phyloP scores from a whole-genome alignment of 495 filamentous ascomycete species.

The Apiosordaria backusii region DNA sequence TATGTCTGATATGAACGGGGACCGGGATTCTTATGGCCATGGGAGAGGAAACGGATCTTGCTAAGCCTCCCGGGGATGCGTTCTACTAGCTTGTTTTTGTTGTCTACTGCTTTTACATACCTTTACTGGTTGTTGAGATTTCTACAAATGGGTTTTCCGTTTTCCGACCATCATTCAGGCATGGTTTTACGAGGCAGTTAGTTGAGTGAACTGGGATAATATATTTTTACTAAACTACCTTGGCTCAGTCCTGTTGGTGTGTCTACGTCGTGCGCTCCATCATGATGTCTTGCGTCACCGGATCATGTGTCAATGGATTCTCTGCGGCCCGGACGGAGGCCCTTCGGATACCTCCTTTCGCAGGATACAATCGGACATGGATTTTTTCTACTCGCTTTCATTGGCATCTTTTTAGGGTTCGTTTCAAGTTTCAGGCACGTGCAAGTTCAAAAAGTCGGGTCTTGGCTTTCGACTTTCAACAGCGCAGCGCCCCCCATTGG shows the following conservation, averaged over 20 bases:
- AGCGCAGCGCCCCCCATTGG: constrained; percentile 7
- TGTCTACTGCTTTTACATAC: constrained; percentile 26
- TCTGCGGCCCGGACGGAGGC: background rate
- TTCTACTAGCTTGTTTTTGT: constrained; percentile 33
- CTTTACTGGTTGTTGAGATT: constrained; percentile 27
- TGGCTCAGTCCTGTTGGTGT: constrained; percentile 1
- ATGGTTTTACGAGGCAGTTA: constrained; percentile 33
- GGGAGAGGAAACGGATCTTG: constrained; percentile 35
- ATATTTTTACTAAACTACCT: constrained; percentile 16
- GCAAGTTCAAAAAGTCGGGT: constrained; percentile 8
- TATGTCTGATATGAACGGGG: constrained; percentile 38
- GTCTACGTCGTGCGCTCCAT: background rate
- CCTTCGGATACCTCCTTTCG: background rate
- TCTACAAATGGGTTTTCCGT: constrained; percentile 5
- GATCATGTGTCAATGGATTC: background rate
- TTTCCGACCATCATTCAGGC: constrained; percentile 23
- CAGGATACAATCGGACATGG: background rate
- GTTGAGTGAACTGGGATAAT: constrained; percentile 31
- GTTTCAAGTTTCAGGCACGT: constrained; percentile 10
- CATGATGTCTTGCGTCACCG: background rate
- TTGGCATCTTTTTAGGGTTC: constrained; percentile 5
- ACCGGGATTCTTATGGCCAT: constrained; percentile 33
- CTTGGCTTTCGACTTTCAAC: constrained; percentile 5
- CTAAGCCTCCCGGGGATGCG: constrained; percentile 23
- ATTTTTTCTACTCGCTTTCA: constrained; percentile 1